Evolutionary conservation across 2,329 filamentous ascomycete species (phyloP), one percentile per base, ranked within the genome.

Genomic region (Trichoderma hamatum): DNA sequence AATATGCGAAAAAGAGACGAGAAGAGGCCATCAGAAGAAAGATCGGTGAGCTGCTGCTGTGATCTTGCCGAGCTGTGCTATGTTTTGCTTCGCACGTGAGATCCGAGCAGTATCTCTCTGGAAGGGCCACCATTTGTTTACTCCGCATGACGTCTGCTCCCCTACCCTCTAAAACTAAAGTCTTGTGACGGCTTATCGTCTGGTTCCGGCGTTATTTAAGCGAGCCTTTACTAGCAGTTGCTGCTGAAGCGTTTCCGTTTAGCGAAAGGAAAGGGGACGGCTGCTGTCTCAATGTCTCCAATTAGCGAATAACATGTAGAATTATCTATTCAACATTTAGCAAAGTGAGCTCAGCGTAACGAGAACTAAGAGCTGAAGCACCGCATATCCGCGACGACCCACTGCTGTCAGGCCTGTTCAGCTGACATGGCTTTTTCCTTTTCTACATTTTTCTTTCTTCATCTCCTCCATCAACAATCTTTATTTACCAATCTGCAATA

Each of bases 201-300:
- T 55, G 32, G 43, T 64, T 14, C 21, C 16, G 24, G 24, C 32
- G 13, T 51, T 30, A 16, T 11, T 55, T 64, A 64, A 34, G 51
- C 49, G 61, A 64, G 61, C 19, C 2, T 30, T n/a, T 14, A 9
- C 26, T 21, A n/a, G 61, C 61, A 43, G 61, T 43, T 64, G 61
- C 51, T 21, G 2, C 32, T 13, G 14, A 16, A 55, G 54, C n/a
- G 61, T 64, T 21, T 64, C 61, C 24, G 13, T n/a, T 32, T 55
- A 49, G 32, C 9, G n/a, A 39, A 30, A 19, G 16, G 49, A 21
- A 39, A 21, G 34, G 49, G 28, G 39, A 51, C 16, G 24, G 61
- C 28, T 64, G 61, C 49, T 16, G 2, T 26, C 13, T 21, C 28
- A 55, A 64, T 16, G 61, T 43, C 19, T 64, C 61, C 13, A n/a